Percentiles rank a stretch among this genome's conserved stretches.
Evolutionary conservation across 106 monocot genomes (phyloP).

Genomic region (Narthecium ossifragum): DNA sequence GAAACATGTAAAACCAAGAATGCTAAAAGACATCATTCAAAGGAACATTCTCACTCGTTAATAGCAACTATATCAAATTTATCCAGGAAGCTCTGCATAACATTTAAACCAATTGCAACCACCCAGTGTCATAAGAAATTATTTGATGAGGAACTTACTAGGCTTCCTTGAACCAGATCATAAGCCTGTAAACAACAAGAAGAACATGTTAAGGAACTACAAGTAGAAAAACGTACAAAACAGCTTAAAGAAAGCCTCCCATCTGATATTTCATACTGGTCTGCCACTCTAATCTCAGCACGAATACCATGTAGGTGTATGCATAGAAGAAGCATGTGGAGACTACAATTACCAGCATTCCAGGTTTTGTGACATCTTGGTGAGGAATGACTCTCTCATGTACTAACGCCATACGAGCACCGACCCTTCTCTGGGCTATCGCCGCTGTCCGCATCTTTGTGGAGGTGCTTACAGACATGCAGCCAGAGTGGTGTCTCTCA

Average conservation of each 20-base stretch:
- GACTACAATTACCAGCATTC: constrained; percentile 42
- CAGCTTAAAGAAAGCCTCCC: too few species aligned
- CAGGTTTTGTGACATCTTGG: constrained; percentile 19
- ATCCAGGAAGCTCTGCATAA: background rate
- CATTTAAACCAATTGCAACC: background rate
- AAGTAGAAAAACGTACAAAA: too few species aligned
- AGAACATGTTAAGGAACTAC: too few species aligned
- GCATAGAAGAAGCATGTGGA: background rate
- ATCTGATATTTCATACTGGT: background rate
- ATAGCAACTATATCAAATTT: background rate
- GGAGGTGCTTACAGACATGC: constrained; percentile 3
- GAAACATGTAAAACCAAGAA: too few species aligned
- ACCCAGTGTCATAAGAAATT: too few species aligned
- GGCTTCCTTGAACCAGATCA: constrained; percentile 70
- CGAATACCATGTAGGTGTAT: background rate
- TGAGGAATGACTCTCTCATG: constrained; percentile 30
- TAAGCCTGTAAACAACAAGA: constrained; percentile 52
- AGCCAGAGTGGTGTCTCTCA: background rate
- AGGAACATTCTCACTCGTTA: background rate
- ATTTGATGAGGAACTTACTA: constrained; percentile 31
- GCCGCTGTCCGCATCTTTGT: constrained; percentile 17
- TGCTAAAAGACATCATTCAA: background rate
- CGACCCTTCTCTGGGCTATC: constrained; percentile 7
- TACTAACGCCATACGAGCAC: constrained; percentile 39
- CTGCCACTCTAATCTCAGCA: background rate